Evolutionary conservation across 129 eudicot species (phyloP), one percentile per base, ranked within the genome.

Genomic region (Sambucus nigra): DNA sequence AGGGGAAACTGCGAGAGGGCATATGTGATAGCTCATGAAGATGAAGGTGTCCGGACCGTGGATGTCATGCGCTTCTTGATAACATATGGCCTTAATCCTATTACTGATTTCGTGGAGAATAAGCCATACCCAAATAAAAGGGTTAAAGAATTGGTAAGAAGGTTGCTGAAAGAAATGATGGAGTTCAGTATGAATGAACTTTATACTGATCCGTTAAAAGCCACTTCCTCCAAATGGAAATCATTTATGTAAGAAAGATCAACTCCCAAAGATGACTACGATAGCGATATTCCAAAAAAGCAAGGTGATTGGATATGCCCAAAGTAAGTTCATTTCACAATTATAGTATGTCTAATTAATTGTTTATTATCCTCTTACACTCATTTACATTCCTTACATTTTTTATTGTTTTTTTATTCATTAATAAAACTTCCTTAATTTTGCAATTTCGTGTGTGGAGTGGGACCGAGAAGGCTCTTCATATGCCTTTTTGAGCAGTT

Each of bases 1-100:
- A n/a, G 86, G 65, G 94, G 94, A 66, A 72, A 74, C 27, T 87
- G 96, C 38, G 86, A 82, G 54, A 69, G 88, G 56, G 96, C 94
- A 1, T 73, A 67, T 69, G 68, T 76, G 25, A 76, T 62, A 57
- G 80, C 82, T 19, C 78, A 66, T 20, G 69, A 71, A 31, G 62
- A 64, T 59, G 81, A 82, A 73, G 69, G 75, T 56, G 83, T 77
- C 9, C 57, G 74, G 41, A 76, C 94, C 19, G 94, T 69, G 59
- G 96, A 87, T 61, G 78, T 87, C 59, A 87, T 87, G 88, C 84
- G 96, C 53, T 47, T 87, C 18, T 29, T 87, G 31, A n/a, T 87
- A 55, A 60, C 86, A 1, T 82, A 70, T 25, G 78, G 86, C 47
- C 94, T 76, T 61, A 76, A 76, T 63, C 77, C 59, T 44, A 9